phyloP scores from a whole-genome alignment of 805 yeast species.

The Nadsonia fulvescens region DNA sequence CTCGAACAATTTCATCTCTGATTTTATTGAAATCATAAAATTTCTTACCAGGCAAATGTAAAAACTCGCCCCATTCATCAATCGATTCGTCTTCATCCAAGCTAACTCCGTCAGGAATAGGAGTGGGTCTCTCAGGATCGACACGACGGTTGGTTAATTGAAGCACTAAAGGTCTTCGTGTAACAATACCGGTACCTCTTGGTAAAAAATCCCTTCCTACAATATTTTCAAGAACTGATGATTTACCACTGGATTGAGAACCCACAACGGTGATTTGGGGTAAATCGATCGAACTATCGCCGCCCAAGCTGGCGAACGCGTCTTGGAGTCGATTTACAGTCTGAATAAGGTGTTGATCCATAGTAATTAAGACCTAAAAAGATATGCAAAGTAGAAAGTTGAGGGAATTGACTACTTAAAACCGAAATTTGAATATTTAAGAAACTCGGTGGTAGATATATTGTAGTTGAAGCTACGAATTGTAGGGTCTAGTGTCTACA shows the following conservation, averaged over 20 bases:
- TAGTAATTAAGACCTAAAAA: too few relatives aligned
- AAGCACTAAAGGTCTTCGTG: slow-evolving; percentile 71
- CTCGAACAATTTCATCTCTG: slow-evolving; percentile 76
- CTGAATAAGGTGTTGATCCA: slow-evolving; percentile 66
- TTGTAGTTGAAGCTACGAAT: too few relatives aligned
- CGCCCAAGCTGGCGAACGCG: slow-evolving; percentile 92
- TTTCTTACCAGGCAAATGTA: slow-evolving; percentile 78
- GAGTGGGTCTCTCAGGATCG: slow-evolving; percentile 1
- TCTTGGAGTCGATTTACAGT: slow-evolving; percentile 86
- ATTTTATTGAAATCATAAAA: slow-evolving; percentile 79
- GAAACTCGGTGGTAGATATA: too few relatives aligned
- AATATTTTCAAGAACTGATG: slow-evolving; percentile 76
- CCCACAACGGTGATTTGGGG: slow-evolving; percentile 95
- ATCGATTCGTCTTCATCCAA: slow-evolving; percentile 14
- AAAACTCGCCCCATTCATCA: slow-evolving; percentile 95
- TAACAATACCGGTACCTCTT: slow-evolving; percentile 83
- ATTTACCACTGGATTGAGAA: slow-evolving; percentile 77
- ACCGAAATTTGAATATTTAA: too few relatives aligned
- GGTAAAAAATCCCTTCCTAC: slow-evolving; percentile 86
- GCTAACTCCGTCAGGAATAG: slow-evolving; percentile 14
- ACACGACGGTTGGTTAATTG: slow-evolving; percentile 61
- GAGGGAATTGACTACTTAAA: too few relatives aligned
- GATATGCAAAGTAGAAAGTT: too few relatives aligned
- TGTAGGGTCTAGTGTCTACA: too few relatives aligned
- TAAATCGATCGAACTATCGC: slow-evolving; percentile 78